phyloP scores from a whole-genome alignment of 83 land plant species.

The Thuja plicata region DNA sequence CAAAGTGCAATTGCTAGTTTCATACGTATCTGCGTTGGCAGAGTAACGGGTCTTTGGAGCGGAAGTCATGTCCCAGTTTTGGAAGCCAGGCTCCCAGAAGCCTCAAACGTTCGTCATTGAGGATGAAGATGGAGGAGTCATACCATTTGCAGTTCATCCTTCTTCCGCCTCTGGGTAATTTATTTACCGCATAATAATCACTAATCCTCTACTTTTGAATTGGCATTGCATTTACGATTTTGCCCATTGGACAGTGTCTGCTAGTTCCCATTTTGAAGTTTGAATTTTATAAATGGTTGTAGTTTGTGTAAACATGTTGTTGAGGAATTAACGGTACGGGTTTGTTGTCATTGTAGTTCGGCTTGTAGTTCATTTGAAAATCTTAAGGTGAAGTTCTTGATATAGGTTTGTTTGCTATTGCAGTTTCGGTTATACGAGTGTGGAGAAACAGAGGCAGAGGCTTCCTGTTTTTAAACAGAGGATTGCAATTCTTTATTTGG shows the following conservation, averaged over 20 bases:
- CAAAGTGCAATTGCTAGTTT: too few species aligned
- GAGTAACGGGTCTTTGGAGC: not conserved
- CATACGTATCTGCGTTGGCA: not conserved
- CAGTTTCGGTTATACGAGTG: conserved; percentile 56
- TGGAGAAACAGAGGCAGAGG: conserved; percentile 83
- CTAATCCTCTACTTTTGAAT: not conserved
- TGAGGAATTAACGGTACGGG: not conserved
- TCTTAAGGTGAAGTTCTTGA: not conserved
- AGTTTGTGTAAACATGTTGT: too few species aligned
- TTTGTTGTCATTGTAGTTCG: not conserved
- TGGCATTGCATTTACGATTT: not conserved
- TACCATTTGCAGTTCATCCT: conserved; percentile 40
- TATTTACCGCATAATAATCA: too few species aligned
- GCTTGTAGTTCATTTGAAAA: not conserved
- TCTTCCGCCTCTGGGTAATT: conserved; percentile 43
- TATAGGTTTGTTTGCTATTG: not conserved
- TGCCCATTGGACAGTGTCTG: conserved; percentile 3
- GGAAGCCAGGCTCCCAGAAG: conserved; percentile 80
- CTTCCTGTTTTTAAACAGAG: conserved; percentile 86
- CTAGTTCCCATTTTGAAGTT: not conserved
- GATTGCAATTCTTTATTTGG: conserved; percentile 72
- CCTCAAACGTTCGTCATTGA: conserved; percentile 41
- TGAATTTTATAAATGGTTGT: not conserved
- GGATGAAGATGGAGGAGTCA: conserved; percentile 72
- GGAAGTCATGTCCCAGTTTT: conserved; percentile 43